phyloP scores from a whole-genome alignment of 2,329 filamentous ascomycete genomes.

The Fusarium aywerte region DNA sequence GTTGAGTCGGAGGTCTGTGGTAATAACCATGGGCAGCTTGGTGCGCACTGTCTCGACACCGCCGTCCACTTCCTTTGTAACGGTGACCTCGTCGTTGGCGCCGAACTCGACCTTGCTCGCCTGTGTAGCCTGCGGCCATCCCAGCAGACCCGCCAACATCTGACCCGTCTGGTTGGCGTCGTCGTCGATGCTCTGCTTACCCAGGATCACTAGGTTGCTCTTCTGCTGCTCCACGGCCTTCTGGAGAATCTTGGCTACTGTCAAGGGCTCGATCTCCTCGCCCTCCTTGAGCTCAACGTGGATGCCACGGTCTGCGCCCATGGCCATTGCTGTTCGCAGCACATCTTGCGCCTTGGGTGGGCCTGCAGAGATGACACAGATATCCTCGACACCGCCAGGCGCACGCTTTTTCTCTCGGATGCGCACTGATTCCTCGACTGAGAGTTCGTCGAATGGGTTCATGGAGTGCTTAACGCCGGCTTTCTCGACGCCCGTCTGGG shows the following conservation, averaged over 20 bases:
- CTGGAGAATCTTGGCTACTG: slow-evolving; percentile 89
- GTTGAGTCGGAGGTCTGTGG: slow-evolving; percentile 93
- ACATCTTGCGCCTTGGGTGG: slow-evolving; percentile 88
- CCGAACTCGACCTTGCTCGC: slow-evolving; percentile 85
- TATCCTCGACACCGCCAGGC: slow-evolving; percentile 83
- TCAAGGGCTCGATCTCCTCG: slow-evolving; percentile 84
- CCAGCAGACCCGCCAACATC: slow-evolving; percentile 93
- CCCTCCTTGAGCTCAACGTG: slow-evolving; percentile 84
- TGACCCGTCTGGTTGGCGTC: slow-evolving; percentile 96
- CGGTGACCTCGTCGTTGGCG: slow-evolving; percentile 74
- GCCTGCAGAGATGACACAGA: slow-evolving; percentile 88
- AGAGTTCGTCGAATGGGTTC: slow-evolving; percentile 99
- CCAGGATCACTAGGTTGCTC: slow-evolving; percentile 90
- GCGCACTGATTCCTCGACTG: slow-evolving; percentile 93
- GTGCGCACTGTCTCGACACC: slow-evolving; percentile 89
- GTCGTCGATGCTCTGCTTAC: slow-evolving; percentile 98
- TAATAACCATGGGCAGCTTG: slow-evolving; percentile 91
- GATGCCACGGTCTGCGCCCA: slow-evolving; percentile 93
- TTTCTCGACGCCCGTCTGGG: slow-evolving; percentile 88
- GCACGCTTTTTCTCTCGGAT: slow-evolving; percentile 87
- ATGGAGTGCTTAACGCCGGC: slow-evolving; percentile 95
- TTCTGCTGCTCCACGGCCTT: slow-evolving; percentile 84
- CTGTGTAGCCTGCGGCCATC: slow-evolving; percentile 95
- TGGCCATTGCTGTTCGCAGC: slow-evolving; percentile 96
- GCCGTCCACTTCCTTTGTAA: slow-evolving; percentile 94